These are phyloP conservation scores for Termitomyces sp. DNA, from an alignment of 768 basidiomycete species.

Conservation along the genomic window DNA sequence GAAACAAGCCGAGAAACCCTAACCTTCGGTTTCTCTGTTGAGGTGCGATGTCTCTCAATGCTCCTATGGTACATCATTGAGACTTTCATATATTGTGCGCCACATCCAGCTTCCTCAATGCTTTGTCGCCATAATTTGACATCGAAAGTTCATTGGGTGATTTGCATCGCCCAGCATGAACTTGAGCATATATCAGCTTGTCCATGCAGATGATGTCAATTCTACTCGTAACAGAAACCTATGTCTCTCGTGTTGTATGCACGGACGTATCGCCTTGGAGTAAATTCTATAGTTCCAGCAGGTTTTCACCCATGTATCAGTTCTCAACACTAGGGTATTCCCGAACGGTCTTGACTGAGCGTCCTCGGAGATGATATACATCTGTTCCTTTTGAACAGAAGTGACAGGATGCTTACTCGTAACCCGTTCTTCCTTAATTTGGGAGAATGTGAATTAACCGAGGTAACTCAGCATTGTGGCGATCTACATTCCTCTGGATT, in stretches of 20 bases:
- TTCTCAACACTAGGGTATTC: no score
- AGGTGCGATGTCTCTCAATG: neutral
- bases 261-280: neutral
- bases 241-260: neutral
- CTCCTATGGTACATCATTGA: neutral
- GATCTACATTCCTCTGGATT: no score
- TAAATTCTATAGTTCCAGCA: neutral
- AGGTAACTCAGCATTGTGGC: no score
- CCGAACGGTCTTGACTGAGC: no score
- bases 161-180: neutral
- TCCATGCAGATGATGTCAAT: neutral
- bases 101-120: neutral
- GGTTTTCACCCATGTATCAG: no score
- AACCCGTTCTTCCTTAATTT: no score
- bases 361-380: no score
- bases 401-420: no score
- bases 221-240: neutral
- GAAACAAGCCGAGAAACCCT: conserved; percentile 34
- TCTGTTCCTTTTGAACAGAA: no score
- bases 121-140: neutral
- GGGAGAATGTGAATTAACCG: no score
- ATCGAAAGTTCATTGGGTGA: neutral
- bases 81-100: neutral
- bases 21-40: neutral
- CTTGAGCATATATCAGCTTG: no score